phyloP scores from a whole-genome alignment of 169 alveolate genomes.

The Neospora caninum region DNA sequence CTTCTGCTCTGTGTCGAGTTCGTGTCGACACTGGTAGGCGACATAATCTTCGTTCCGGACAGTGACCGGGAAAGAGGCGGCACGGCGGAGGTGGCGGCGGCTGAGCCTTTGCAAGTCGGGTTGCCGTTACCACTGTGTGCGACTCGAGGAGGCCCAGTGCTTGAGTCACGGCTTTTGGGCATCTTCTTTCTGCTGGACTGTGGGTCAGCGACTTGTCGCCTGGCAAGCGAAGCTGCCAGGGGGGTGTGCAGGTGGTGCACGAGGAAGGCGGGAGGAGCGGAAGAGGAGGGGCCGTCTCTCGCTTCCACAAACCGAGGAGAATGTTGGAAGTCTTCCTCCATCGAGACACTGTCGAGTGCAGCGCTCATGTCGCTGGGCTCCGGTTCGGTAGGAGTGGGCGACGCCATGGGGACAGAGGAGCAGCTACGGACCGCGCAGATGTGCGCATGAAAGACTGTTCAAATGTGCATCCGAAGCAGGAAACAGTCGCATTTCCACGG shows the following conservation, averaged over 20 bases:
- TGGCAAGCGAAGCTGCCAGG: constrained; percentile 10
- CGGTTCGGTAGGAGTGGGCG: background rate
- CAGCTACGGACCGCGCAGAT: no score
- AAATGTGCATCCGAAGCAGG: no score
- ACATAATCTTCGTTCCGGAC: background rate
- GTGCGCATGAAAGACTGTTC: no score
- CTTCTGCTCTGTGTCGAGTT: background rate
- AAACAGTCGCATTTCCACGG: no score
- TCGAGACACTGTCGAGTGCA: background rate
- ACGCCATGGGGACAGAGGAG: background rate
- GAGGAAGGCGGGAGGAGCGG: background rate
- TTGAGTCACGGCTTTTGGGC: background rate
- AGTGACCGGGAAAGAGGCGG: background rate
- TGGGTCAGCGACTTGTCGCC: background rate
- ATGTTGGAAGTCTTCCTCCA: background rate
- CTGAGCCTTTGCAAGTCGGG: background rate
- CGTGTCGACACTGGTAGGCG: background rate
- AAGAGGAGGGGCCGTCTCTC: background rate
- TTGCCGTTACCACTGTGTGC: background rate
- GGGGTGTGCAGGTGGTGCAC: constrained; percentile 28
- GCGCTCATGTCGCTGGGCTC: background rate
- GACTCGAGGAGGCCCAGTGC: background rate
- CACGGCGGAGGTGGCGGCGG: background rate
- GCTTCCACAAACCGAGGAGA: background rate
- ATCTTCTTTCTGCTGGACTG: background rate